phyloP scores from a whole-genome alignment of 768 basidiomycete species.

The Vararia minispora region DNA sequence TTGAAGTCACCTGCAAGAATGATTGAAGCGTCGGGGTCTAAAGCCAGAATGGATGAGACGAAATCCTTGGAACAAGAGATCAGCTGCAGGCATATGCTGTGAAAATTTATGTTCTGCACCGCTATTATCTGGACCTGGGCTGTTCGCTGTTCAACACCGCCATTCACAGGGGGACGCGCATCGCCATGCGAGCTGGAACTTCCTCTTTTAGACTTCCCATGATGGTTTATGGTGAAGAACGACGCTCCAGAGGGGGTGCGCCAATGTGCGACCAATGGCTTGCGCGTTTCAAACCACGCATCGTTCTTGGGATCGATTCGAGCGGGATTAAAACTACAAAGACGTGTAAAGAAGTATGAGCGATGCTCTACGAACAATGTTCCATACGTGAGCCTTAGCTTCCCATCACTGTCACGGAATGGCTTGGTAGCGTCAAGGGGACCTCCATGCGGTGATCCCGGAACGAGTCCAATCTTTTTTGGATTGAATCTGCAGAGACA shows the following conservation, averaged over 20 bases:
- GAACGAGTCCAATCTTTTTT: slow-evolving; percentile 35
- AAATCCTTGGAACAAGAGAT: slow-evolving; percentile 32
- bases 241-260: slow-evolving; percentile 29
- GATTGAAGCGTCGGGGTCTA: slow-evolving; percentile 35
- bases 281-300: slow-evolving; percentile 46
- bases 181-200: slow-evolving; percentile 45
- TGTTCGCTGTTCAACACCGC: slow-evolving; percentile 33
- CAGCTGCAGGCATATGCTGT: neutral
- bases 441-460: slow-evolving; percentile 35
- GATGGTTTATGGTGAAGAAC: slow-evolving; percentile 50
- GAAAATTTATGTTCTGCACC: slow-evolving; percentile 22
- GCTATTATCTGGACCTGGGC: slow-evolving; percentile 40
- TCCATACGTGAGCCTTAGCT: slow-evolving; percentile 31
- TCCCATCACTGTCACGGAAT: slow-evolving; percentile 19
- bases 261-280: slow-evolving; percentile 52
- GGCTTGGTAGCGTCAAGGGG: slow-evolving; percentile 34
- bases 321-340: slow-evolving; percentile 44
- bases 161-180: slow-evolving; percentile 48
- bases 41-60: slow-evolving; percentile 30
- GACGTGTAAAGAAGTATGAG: neutral
- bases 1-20: slow-evolving; percentile 53
- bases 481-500: slow-evolving; percentile 31
- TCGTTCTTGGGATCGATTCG: slow-evolving; percentile 45
- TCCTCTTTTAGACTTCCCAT: slow-evolving; percentile 46
- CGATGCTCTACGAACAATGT: slow-evolving; percentile 2